Base-by-base conservation (phyloP, 2,329 filamentous ascomycete species). In the Aureobasidium sp. region DNA sequence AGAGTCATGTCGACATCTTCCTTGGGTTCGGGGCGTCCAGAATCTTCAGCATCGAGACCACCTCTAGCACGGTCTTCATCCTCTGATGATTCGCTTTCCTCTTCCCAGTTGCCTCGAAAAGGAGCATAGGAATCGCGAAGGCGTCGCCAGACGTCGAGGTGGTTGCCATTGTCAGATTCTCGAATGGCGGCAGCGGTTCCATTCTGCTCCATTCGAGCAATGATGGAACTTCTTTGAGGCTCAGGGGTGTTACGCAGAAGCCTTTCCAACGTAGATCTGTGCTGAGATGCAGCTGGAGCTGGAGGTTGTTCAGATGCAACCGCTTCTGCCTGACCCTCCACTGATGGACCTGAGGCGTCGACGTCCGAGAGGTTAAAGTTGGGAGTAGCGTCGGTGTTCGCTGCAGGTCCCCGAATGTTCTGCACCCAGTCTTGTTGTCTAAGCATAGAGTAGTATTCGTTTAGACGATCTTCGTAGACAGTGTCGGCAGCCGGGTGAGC, bases 1-100 rank as follows among this genome's bases (percentile, higher is more conserved):
- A 79, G 70, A 5, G 70, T 78, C 75, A 82, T 74, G 46, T 81
- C 75, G 38, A 74, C 75, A 9, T 79, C 75, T 19, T 74, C 73
- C 64, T 77, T 75, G 0, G 79, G 75, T 19, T 75, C 69, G 1
- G 80, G 80, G 8, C 80, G 74, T 11, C 71, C 73, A 54, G 74
- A 71, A 6, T 75, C 73, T 61, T 74, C 71, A 45, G 74, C 74
- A 63, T 81, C 79, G 0, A 81, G 72, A 13, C 75, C 74, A 50
- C 55, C 68, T 64, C 60, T 63, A 31, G 25, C 33, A 38, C 33
- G 29, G 15, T 58, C 55, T 23, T 70, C 68, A 10, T 55, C 62
- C 31, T 61, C 62, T 15, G 66, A 64, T 8, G 65, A 64, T 23
- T 68, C 67, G 11, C 53, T 57, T 1, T 64, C 63, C 25, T 61